Base-by-base conservation (phyloP, 805 yeast species). In the Ogataea philodendri region DNA sequence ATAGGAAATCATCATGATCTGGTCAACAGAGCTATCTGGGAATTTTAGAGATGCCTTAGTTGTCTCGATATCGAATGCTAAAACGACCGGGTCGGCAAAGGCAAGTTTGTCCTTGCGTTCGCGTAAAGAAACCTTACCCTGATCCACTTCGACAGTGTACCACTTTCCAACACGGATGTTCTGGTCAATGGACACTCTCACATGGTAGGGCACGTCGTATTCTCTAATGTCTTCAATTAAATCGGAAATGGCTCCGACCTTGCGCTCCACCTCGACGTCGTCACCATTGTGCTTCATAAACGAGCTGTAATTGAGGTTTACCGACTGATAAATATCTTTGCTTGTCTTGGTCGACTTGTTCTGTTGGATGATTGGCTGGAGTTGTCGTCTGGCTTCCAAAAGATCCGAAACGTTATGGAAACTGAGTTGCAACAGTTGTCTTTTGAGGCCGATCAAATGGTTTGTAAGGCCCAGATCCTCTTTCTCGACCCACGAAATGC, bases 41-140 rank as follows among this genome's bases (percentile, higher is more conserved):
- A 93, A 93, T 57, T 93, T 94, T 42, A 93, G 70, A 2, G 97
- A 97, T 9, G 94, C 87, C 57, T 93, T 93, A 9, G 97, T 87
- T 1, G 99, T 93, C 67, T 93, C 99, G 37, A 93, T 93, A 72
- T 93, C 99, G 57, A 86, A 93, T 0, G 98, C 98, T 54, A 93
- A 59, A 1, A 94, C 90, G 6, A 93, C 96, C 0, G 97, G 97
- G 58, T 93, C 98, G 3, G 98, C 96, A 62, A 95, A 94, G 23
- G 95, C 94, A 31, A 89, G 81, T 49, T 83, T 80, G 20, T 84
- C 87, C 11, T 71, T 66, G 41, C 80, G 74, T 52, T 81, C 88
- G 11, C 63, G 67, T 17, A 84, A 59, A 7, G 62, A 63, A 4
- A 78, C 64, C 9, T 69, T 66, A 0, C 81, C 81, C 28, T 78